These are phyloP conservation scores for Mortierella alpina DNA, from an alignment of 192 early-diverging fungal genomes.

Conservation along the genomic window DNA sequence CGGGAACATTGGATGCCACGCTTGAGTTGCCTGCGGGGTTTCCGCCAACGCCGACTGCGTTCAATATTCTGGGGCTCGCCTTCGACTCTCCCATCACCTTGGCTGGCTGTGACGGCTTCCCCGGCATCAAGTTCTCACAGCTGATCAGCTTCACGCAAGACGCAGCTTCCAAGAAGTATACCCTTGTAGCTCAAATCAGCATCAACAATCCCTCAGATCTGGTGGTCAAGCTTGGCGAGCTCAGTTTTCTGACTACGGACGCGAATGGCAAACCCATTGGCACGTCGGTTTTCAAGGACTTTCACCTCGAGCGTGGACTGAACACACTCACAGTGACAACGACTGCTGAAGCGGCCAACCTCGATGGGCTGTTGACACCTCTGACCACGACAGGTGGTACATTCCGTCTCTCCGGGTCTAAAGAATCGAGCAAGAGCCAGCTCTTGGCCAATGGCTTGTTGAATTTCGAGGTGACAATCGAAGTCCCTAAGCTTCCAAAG, in stretches of 20 bases:
- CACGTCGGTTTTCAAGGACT: not conserved
- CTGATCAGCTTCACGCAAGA: not conserved
- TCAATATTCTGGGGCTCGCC: not conserved
- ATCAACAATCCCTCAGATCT: constrained; percentile 6
- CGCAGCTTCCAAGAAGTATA: not conserved
- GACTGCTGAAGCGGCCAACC: not conserved
- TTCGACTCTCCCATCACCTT: constrained; percentile 1
- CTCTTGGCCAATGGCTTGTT: not conserved
- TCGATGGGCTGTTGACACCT: not conserved
- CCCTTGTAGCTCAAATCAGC: not conserved
- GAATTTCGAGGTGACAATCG: not conserved
- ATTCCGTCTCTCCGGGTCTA: not conserved
- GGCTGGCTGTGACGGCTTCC: not conserved
- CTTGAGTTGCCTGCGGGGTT: not conserved
- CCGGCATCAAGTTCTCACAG: not conserved
- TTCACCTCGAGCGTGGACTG: not conserved
- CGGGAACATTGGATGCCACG: not conserved
- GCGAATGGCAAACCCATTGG: not conserved
- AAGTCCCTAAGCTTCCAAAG: not conserved
- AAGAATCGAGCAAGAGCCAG: not conserved
- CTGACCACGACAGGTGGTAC: not conserved
- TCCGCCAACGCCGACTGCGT: not conserved
- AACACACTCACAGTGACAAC: not conserved
- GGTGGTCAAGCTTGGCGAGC: not conserved
- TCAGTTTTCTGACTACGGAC: constrained; percentile 2